Conservation (phyloP, 768 basidiomycete species). For the Leucosporidium scottii region DNA sequence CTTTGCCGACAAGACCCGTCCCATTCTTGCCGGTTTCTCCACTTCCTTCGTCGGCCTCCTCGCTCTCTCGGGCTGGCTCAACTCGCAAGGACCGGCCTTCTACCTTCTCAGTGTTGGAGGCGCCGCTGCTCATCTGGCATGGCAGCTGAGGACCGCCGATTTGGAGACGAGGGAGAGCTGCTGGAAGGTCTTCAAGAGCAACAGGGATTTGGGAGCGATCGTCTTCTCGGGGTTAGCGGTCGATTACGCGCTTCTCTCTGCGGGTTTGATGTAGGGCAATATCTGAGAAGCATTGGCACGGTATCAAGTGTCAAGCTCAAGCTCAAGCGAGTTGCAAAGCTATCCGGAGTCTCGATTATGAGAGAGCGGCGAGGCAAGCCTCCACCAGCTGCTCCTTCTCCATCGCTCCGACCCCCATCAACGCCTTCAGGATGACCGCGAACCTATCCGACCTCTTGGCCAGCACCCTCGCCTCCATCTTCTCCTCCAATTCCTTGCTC, state of each 20-base stretch:
- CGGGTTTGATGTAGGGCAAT: too few species aligned
- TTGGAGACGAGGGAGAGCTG: slow-evolving; percentile 71
- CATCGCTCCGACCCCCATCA: too few species aligned
- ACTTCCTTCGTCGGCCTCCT: slow-evolving; percentile 65
- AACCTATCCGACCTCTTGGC: neutral
- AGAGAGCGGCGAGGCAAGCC: too few species aligned
- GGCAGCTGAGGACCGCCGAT: slow-evolving; percentile 66
- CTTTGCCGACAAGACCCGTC: slow-evolving; percentile 68
- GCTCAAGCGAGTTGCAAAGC: too few species aligned
- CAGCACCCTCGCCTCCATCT: slow-evolving; percentile 1
- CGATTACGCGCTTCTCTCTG: slow-evolving; percentile 22
- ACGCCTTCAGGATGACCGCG: too few species aligned
- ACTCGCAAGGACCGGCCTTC: slow-evolving; percentile 68
- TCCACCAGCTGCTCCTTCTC: too few species aligned
- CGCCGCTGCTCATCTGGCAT: slow-evolving; percentile 67
- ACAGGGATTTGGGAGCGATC: slow-evolving; percentile 34
- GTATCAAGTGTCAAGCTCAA: too few species aligned
- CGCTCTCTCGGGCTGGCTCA: slow-evolving; percentile 70
- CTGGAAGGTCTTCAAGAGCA: slow-evolving; percentile 66
- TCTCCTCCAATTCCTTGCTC: slow-evolving; percentile 4
- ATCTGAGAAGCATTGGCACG: too few species aligned
- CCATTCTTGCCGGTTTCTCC: slow-evolving; percentile 68
- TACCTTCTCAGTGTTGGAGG: slow-evolving; percentile 66
- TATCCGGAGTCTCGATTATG: too few species aligned
- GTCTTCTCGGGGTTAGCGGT: slow-evolving; percentile 27